Base-by-base conservation (phyloP, 202 grass and related monocot species). In the Setaria viridis region DNA sequence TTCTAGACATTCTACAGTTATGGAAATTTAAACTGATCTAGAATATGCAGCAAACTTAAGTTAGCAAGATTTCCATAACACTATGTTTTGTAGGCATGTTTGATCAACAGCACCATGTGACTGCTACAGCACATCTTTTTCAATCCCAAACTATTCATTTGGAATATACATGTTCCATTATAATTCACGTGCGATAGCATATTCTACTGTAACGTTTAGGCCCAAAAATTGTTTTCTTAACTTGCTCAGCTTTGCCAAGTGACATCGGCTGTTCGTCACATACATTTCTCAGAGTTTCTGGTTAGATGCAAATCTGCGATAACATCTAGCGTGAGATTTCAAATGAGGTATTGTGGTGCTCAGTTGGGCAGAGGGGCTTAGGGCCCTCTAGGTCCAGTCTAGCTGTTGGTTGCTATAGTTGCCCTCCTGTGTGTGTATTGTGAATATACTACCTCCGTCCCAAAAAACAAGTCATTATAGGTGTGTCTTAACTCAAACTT, bases 1-100 rank as follows among this genome's bases (percentile, higher is more conserved):
- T 77, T 78, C 9, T 78, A 72, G 14, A 77, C 8, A 66, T 57
- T 37, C 1, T 48, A 82, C 4, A 30, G 5, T 37, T 49, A 62
- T 29, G 19, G 62, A 77, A 68, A 72, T 79, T 68, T 70, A 77
- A 79, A 81, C 13, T 75, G 29, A 54, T 20, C 37, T 67, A 16
- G 58, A 57, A 58, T 70, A 45, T 67, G 48, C 69, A 66, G 37
- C 6, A 60, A 69, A 60, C 74, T 33, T 68, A 77, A 6, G 21
- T 68, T 67, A 9, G n/a, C 17, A 13, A 84, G 43, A 45, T 33
- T 68, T 87, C 76, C 19, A 20, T 76, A 59, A 68, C 32, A 56
- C 0, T 41, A 76, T 58, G 33, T 76, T 76, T 0, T 76, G 51
- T 39, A 51, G 64, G 54, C 67, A 70, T 77, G 45, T 79, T 78